Percentiles rank a stretch among this genome's conserved stretches.
phyloP scores from a whole-genome alignment of 768 basidiomycete species.

The Chalciporus piperatus region DNA sequence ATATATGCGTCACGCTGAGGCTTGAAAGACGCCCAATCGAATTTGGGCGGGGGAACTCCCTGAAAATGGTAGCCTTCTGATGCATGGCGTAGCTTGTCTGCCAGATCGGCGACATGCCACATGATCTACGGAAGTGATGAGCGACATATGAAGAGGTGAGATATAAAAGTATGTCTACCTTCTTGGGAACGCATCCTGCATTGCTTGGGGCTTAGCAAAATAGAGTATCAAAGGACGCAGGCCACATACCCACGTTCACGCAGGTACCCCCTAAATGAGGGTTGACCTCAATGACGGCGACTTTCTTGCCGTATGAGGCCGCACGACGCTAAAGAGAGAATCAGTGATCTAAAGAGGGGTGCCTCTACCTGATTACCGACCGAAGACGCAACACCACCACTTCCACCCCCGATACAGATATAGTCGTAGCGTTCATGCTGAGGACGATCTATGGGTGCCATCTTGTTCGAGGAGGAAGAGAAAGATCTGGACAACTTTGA shows the following conservation, averaged over 20 bases:
- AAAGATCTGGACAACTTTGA: slow-evolving; percentile 48
- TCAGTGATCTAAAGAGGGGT: not conserved
- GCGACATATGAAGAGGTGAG: not conserved
- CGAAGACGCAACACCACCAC: slow-evolving; percentile 86
- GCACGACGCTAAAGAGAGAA: slow-evolving; percentile 70
- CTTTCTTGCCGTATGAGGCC: slow-evolving; percentile 88
- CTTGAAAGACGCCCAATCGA: slow-evolving; percentile 91
- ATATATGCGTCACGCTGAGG: slow-evolving; percentile 96
- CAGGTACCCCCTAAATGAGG: slow-evolving; percentile 88
- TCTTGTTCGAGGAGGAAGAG: slow-evolving; percentile 40
- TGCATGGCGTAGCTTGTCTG: slow-evolving; percentile 80
- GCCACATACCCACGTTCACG: slow-evolving; percentile 87
- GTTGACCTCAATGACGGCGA: slow-evolving; percentile 81
- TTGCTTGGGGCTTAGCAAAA: slow-evolving; percentile 7
- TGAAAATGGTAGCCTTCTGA: slow-evolving; percentile 69
- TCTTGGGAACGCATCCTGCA: slow-evolving; percentile 95
- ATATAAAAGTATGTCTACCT: slow-evolving; percentile 42
- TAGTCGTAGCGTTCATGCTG: slow-evolving; percentile 73
- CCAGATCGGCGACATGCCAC: slow-evolving; percentile 94
- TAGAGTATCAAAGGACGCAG: not conserved
- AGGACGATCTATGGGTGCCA: slow-evolving; percentile 72
- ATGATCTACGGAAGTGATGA: slow-evolving; percentile 61
- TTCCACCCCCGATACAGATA: slow-evolving; percentile 89
- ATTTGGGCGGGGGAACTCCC: slow-evolving; percentile 56
- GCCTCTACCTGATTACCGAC: slow-evolving; percentile 42